phyloP scores from a whole-genome alignment of 495 filamentous ascomycete species.

The Pseudotulostoma volvatum region DNA sequence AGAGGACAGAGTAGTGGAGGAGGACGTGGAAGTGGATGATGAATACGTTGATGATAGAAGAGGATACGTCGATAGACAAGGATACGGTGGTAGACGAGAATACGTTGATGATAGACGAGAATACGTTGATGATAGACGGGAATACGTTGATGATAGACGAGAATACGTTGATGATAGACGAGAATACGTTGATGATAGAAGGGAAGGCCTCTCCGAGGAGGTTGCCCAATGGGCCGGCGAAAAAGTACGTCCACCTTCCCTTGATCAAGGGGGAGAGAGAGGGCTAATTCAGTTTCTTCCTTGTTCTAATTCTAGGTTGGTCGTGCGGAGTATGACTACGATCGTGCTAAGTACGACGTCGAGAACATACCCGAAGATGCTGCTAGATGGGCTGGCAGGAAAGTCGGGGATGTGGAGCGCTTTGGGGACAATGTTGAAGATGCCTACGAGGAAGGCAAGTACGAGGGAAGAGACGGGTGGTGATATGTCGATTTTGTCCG shows the following conservation, averaged over 20 bases:
- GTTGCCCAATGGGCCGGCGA: conserved; percentile 24
- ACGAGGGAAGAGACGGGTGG: conserved; percentile 13
- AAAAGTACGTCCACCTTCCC: conserved; percentile 11
- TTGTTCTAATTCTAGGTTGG: conserved; percentile 10
- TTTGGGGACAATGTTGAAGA: conserved; percentile 22
- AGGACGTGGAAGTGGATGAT: conserved; percentile 6
- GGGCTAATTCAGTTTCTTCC: background rate
- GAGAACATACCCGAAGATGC: conserved; percentile 23
- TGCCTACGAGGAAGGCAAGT: conserved; percentile 22
- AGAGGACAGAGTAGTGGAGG: background rate
- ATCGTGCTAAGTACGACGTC: conserved; percentile 18
- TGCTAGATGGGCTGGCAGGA: conserved; percentile 19
- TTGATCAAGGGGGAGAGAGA: background rate
- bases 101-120: too few relatives aligned
- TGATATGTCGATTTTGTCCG: too few relatives aligned
- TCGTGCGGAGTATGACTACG: conserved; percentile 17
- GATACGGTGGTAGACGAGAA: too few relatives aligned
- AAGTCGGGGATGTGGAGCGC: conserved; percentile 22
- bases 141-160: conserved; percentile 15
- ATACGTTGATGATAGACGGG: too few relatives aligned
- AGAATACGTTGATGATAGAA: too few relatives aligned
- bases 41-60: conserved; percentile 9
- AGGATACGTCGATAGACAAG: too few relatives aligned
- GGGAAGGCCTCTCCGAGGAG: conserved; percentile 23
- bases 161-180: conserved; percentile 13